Base-by-base conservation (phyloP, 2,329 filamentous ascomycete genomes). In the Penicillium sp. region DNA sequence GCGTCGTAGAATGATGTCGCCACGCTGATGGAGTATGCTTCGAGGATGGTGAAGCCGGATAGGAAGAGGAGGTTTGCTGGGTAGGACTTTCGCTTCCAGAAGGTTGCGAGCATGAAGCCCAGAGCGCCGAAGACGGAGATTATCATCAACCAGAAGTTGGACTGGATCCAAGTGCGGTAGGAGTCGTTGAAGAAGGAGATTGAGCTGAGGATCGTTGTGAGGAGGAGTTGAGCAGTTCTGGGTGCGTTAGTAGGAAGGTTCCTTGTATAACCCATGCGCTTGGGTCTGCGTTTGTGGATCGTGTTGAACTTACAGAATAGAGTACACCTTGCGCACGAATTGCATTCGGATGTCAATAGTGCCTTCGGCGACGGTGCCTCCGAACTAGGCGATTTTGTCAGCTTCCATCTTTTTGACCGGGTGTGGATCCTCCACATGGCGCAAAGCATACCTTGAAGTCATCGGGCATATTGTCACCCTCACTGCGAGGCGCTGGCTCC, bases 291-390 rank as follows among this genome's bases (percentile, higher is more conserved):
- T 41, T 46, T 38, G 51, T 55, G 9, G 3, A 37, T 21, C 23
- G 6, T 21, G 38, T 18, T 50, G 13, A 25, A 72, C 81, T 78
- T 73, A 85, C 77, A 99, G 82, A 75, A 99, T 99, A 56, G 91
- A 88, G 78, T 99, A 99, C 71, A 99, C 94, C 81, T 97, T 97
- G 76, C 92, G 88, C 66, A 96, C 82, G 75, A 97, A 99, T 76
- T 94, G 90, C 86, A 97, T 96, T 65, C 93, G 89, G 71, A 99
- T 96, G 68, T 96, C 91, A 70, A 97, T 81, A 21, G 92, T 96
- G 45, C 90, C 93, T 79, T 97, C 94, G 63, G 92, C 88, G 56
- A 97, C 92, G 18, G 88, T 91, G 59, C 91, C 92, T 65, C 93
- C 94, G 70, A 96, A 97, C 89, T 91, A 69, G 56, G 52, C 42